A percentile compares a stretch with the other conserved stretches of the same genome.
Conservation (phyloP, 2,329 filamentous ascomycete species). For the Arthrobotrys iridis region DNA sequence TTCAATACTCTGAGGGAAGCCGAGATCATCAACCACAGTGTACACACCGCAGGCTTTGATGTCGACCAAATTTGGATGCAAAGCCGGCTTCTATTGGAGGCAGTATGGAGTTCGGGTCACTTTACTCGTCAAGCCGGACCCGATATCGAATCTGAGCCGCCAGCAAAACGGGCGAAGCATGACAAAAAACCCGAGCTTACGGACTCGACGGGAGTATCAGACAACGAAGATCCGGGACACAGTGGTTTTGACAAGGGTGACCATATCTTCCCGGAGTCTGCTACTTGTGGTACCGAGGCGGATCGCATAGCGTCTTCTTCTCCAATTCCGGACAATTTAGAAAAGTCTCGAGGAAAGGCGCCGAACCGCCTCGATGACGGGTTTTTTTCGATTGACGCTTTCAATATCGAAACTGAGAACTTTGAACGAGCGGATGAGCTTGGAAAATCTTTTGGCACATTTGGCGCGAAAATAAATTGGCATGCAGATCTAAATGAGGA, state of each 20-base stretch:
- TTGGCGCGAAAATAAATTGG: constrained; percentile 81
- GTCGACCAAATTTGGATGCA: constrained; percentile 94
- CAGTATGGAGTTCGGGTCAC: background rate
- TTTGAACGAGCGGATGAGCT: constrained; percentile 83
- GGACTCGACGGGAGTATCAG: background rate
- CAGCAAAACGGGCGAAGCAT: background rate
- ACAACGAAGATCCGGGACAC: background rate
- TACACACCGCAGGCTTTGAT: constrained; percentile 88
- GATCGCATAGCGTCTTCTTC: background rate
- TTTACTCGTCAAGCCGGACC: background rate
- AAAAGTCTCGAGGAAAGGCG: background rate
- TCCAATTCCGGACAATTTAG: too few species aligned
- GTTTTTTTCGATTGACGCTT: constrained; percentile 97
- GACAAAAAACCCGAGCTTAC: background rate
- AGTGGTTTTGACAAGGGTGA: too few species aligned
- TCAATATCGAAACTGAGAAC: constrained; percentile 91
- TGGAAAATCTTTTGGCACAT: constrained; percentile 69
- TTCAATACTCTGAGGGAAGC: constrained; percentile 3
- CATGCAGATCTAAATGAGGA: constrained; percentile 68
- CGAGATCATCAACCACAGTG: constrained; percentile 63
- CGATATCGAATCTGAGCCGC: background rate
- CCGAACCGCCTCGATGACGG: constrained; percentile 82
- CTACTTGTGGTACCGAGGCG: background rate
- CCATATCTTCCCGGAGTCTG: background rate
- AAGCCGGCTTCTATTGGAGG: constrained; percentile 66